These are phyloP conservation scores for Metarhizium guizhouense DNA, from an alignment of 2,329 filamentous ascomycete genomes.

Conservation along the genomic window DNA sequence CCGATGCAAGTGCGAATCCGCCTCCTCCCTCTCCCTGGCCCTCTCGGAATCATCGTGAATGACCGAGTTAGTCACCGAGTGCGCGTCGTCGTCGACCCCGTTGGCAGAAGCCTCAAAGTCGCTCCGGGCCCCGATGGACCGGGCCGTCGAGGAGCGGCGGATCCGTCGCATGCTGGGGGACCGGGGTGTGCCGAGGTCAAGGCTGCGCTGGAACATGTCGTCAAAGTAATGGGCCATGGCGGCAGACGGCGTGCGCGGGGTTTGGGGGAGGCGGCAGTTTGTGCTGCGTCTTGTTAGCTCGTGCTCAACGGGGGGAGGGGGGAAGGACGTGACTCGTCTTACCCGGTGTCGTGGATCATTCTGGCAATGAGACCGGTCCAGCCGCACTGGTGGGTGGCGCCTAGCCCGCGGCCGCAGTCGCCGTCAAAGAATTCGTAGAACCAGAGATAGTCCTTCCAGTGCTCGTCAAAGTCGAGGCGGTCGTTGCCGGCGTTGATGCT, in stretches of 20 bases:
- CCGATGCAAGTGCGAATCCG: slow-evolving; percentile 63
- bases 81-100: slow-evolving; percentile 32
- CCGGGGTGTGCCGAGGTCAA: slow-evolving; percentile 27
- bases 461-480: slow-evolving; percentile 77
- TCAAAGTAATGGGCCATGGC: slow-evolving; percentile 94
- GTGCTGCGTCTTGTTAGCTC: slow-evolving; percentile 40
- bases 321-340: slow-evolving; percentile 28
- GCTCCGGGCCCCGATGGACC: slow-evolving; percentile 76
- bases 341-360: slow-evolving; percentile 97
- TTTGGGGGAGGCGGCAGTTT: slow-evolving; percentile 85
- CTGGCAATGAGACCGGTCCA: slow-evolving; percentile 95
- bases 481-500: slow-evolving; percentile 83
- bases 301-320: background rate
- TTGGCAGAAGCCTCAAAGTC: slow-evolving; percentile 56
- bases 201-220: slow-evolving; percentile 58
- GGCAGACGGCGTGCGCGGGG: slow-evolving; percentile 75
- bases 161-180: slow-evolving; percentile 38
- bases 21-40: slow-evolving; percentile 39
- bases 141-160: slow-evolving; percentile 70
- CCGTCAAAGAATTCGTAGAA: slow-evolving; percentile 98
- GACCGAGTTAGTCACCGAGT: slow-evolving; percentile 22
- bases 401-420: slow-evolving; percentile 78
- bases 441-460: slow-evolving; percentile 82
- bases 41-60: slow-evolving; percentile 32
- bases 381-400: slow-evolving; percentile 88